These are phyloP conservation scores for Epichloe typhina DNA, from an alignment of 2,329 filamentous ascomycete genomes.

Conservation along the genomic window DNA sequence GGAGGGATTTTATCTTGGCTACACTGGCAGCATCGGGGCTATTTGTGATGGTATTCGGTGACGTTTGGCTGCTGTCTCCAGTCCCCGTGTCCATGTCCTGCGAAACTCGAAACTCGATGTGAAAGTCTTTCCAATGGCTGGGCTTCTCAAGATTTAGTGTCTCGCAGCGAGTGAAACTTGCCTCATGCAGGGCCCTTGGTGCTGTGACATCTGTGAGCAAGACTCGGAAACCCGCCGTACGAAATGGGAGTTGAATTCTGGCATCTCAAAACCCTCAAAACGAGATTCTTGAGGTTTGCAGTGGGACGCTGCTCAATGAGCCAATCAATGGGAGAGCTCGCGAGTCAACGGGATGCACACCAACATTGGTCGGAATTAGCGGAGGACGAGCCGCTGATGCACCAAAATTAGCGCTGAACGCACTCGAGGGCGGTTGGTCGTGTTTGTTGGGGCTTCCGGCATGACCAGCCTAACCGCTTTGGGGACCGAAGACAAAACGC, in stretches of 20 bases:
- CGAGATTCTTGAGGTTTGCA: not conserved
- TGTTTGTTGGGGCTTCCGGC: too few relatives aligned
- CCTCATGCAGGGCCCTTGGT: too few relatives aligned
- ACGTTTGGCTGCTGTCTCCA: not conserved
- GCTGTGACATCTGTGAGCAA: not conserved
- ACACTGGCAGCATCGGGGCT: constrained; percentile 12
- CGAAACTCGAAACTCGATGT: not conserved
- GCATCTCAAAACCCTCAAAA: too few relatives aligned
- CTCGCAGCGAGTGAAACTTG: too few relatives aligned
- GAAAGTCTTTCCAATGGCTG: not conserved
- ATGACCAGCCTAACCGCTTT: constrained; percentile 8
- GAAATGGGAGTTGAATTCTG: too few relatives aligned
- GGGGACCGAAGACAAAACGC: constrained; percentile 9
- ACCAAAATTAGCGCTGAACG: too few relatives aligned
- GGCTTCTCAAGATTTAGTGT: not conserved
- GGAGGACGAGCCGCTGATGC: too few relatives aligned
- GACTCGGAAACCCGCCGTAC: too few relatives aligned
- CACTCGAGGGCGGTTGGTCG: too few relatives aligned
- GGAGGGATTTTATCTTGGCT: constrained; percentile 39
- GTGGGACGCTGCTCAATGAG: not conserved
- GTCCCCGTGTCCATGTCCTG: not conserved
- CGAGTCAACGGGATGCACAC: not conserved
- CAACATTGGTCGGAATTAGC: too few relatives aligned
- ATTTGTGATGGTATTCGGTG: not conserved
- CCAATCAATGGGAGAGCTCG: not conserved